phyloP scores from a whole-genome alignment of 1,284 basidiomycete species.

The Mycosarcoma maydis region DNA sequence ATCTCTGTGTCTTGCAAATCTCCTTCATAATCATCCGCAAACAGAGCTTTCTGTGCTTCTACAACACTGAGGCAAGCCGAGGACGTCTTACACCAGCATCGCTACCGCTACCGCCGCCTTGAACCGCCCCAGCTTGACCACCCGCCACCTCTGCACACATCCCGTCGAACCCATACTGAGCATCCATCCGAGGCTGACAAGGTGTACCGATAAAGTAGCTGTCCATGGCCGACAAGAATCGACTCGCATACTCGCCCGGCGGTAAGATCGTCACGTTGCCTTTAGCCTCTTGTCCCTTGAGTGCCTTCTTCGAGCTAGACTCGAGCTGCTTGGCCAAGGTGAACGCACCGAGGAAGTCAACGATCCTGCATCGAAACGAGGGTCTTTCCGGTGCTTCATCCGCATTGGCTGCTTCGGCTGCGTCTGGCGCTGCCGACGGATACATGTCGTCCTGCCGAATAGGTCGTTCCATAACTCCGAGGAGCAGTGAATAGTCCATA shows the following conservation, averaged over 20 bases:
- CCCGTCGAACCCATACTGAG: slow-evolving; percentile 35
- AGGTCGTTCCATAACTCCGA: slow-evolving; percentile 51
- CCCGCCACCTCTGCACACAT: slow-evolving; percentile 24
- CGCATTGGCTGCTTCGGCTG: slow-evolving; percentile 5
- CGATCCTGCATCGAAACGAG: slow-evolving; percentile 51
- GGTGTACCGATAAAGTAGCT: slow-evolving; percentile 54
- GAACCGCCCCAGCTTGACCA: background rate
- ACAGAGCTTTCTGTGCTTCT: background rate
- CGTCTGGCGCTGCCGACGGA: slow-evolving; percentile 17
- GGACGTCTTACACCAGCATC: slow-evolving; percentile 5
- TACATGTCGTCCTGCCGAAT: slow-evolving; percentile 38
- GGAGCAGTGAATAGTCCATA: slow-evolving; percentile 64
- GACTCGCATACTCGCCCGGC: slow-evolving; percentile 55
- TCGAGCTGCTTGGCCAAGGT: slow-evolving; percentile 60
- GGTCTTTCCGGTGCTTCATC: slow-evolving; percentile 23
- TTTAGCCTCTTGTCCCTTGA: slow-evolving; percentile 54
- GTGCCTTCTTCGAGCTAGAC: slow-evolving; percentile 56
- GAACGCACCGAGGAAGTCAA: slow-evolving; percentile 62
- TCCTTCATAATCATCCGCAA: no score
- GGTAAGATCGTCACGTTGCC: slow-evolving; percentile 59
- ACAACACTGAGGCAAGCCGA: slow-evolving; percentile 30
- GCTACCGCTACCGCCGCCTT: background rate
- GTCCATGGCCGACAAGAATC: slow-evolving; percentile 52
- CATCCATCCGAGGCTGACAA: slow-evolving; percentile 36
- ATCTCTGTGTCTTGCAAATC: no score